Percentiles rank a stretch among this genome's conserved stretches.
Conservation (phyloP, 116 monocot species). For the Dioscorea cayenensis region DNA sequence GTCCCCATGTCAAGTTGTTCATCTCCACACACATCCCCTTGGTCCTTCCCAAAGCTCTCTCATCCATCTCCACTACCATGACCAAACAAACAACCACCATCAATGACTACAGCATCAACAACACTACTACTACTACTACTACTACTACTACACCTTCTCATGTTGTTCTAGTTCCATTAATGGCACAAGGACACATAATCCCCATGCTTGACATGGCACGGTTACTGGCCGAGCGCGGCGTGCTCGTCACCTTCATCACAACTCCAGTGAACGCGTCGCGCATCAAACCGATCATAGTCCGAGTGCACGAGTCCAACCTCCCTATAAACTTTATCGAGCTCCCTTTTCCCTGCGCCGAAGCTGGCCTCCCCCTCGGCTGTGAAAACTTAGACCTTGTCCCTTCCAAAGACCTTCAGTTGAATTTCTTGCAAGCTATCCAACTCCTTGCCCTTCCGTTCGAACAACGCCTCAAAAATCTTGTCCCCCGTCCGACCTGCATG, state of each 20-base stretch:
- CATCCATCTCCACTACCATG: not conserved
- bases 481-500: slow-evolving; percentile 11
- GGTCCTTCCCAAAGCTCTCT: too few species aligned
- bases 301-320: not conserved
- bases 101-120: not conserved
- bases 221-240: slow-evolving; percentile 1
- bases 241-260: not conserved
- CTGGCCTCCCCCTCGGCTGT: slow-evolving; percentile 21
- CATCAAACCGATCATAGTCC: not conserved
- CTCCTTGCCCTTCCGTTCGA: slow-evolving; percentile 3
- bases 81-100: not conserved
- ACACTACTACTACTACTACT: not conserved
- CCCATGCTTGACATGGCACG: slow-evolving; percentile 10
- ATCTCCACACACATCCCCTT: too few species aligned
- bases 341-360: slow-evolving; percentile 26
- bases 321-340: slow-evolving; percentile 13
- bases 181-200: slow-evolving; percentile 9
- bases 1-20: too few species aligned
- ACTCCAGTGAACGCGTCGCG: slow-evolving; percentile 7
- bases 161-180: slow-evolving; percentile 1
- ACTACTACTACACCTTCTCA: not conserved
- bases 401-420: not conserved
- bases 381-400: slow-evolving; percentile 20
- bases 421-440: not conserved
- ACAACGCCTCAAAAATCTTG: not conserved